Percentiles rank a stretch among this genome's conserved stretches.
Conservation (phyloP, 2,329 filamentous ascomycete species). For the Amesomyces nigricolor region DNA sequence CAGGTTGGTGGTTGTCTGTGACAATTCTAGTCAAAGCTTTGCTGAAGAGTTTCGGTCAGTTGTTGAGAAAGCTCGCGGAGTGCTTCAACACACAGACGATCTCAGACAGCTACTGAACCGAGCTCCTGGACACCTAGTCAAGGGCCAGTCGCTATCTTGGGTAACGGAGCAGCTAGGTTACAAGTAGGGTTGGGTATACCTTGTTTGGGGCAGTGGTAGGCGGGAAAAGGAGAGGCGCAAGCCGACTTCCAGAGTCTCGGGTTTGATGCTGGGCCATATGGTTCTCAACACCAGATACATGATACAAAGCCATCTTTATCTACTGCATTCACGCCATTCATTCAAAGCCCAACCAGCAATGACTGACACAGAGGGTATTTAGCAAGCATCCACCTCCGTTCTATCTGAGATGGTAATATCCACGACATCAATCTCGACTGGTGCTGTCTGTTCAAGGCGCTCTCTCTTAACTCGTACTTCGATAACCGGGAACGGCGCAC, state of each 20-base stretch:
- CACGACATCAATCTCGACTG: neutral
- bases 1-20: conserved; percentile 21
- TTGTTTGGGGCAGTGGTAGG: too few species aligned
- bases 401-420: neutral
- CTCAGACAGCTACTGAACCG: neutral
- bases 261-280: too few species aligned
- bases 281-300: too few species aligned
- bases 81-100: neutral
- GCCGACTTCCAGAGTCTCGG: too few species aligned
- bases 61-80: neutral
- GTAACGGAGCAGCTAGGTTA: neutral
- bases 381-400: too few species aligned
- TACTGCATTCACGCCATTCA: too few species aligned
- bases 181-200: too few species aligned
- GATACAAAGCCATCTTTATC: too few species aligned
- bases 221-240: too few species aligned
- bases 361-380: too few species aligned
- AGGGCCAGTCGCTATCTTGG: conserved; percentile 1
- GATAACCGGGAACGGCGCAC: neutral
- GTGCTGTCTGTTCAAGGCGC: neutral
- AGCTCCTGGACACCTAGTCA: neutral
- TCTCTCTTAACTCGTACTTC: neutral
- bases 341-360: too few species aligned
- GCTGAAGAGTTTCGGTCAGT: neutral
- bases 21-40: neutral